phyloP scores from a whole-genome alignment of 2,329 filamentous ascomycete genomes.

The Fusarium nelsonii region DNA sequence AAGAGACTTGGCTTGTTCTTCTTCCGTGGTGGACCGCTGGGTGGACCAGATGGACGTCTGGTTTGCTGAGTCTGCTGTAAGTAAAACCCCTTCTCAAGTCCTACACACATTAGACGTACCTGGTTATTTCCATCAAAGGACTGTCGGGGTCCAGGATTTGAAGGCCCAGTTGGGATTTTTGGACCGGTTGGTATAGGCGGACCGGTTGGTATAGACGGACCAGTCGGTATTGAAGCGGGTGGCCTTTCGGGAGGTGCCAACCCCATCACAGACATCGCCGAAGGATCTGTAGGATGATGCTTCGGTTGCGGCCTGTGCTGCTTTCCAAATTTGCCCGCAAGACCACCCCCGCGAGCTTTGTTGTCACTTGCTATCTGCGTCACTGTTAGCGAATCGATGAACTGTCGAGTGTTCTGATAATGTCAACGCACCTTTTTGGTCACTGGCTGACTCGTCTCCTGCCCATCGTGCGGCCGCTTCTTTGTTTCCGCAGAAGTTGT shows the following conservation, averaged over 20 bases:
- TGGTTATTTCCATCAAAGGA: conserved; percentile 34
- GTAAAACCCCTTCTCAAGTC: conserved; percentile 7
- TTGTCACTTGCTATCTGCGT: conserved; percentile 50
- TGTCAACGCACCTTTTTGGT: conserved; percentile 58
- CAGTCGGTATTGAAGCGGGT: conserved; percentile 47
- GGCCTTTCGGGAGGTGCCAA: conserved; percentile 61
- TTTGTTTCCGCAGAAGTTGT: conserved; percentile 49
- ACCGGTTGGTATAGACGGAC: conserved; percentile 26
- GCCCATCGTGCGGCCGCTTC: conserved; percentile 60
- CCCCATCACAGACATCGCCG: conserved; percentile 65
- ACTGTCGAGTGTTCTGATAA: neutral
- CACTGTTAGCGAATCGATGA: conserved; percentile 41
- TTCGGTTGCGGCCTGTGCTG: conserved; percentile 43
- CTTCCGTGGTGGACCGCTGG: conserved; percentile 50
- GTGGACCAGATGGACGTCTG: conserved; percentile 41
- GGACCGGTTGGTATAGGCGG: conserved; percentile 29
- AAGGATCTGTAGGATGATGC: conserved; percentile 61
- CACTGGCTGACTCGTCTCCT: conserved; percentile 49
- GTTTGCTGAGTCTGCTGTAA: conserved; percentile 36
- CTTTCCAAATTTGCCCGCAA: conserved; percentile 55
- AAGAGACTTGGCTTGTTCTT: conserved; percentile 60
- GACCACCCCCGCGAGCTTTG: conserved; percentile 49
- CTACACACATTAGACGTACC: conserved; percentile 27
- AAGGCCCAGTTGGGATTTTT: conserved; percentile 33
- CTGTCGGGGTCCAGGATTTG: conserved; percentile 41